Evolutionary conservation across 2,329 filamentous ascomycete genomes (phyloP), one percentile per base, ranked within the genome.

Genomic region (Erysiphe pulchra): DNA sequence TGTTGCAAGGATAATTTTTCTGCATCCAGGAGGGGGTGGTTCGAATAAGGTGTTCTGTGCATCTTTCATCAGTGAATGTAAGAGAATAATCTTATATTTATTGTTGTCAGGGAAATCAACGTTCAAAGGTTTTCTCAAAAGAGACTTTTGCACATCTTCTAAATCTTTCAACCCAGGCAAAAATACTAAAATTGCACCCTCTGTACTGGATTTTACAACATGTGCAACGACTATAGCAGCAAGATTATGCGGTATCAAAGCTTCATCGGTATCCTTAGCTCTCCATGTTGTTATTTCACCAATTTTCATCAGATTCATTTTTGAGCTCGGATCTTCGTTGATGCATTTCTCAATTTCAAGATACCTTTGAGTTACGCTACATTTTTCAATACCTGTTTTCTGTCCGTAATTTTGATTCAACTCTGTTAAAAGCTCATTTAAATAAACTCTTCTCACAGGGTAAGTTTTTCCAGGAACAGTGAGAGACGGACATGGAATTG

Each of bases 1-100:
- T 46, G 90, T 95, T 1, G 87, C 82, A 5, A 87, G 81, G 37
- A 95, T 83, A 13, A 95, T 73, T 61, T 95, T 98, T 39, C 90
- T 71, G 61, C 81, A 83, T 0, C 84, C 84, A 1, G 64, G 60
- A 0, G 85, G 83, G 5, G 86, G 63, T 6, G 67, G 65, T 24
- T 72, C 67, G 58, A 95, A 95, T 0, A 94, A 86, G 48, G 79
- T 78, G 59, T 93, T 85, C 54, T 95, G 86, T 5, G 69, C 69
- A 7, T 84, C 85, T 54, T 87, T 75, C 1, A 95, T 69, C 0
- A 84, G 92, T 12, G 87, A 87, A 59, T 95, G 90, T 0, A 95
- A 69, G 0, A 85, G 85, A 2, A 94, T 65, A 48, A 94, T 84
- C 20, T 14, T 11, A 47, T 38, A 38, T 45, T 45, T 20, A 11